A percentile compares a stretch with the other conserved stretches of the same genome.
Evolutionary conservation across 2,329 filamentous ascomycete genomes (phyloP).

Genomic region (Fusarium clavum): DNA sequence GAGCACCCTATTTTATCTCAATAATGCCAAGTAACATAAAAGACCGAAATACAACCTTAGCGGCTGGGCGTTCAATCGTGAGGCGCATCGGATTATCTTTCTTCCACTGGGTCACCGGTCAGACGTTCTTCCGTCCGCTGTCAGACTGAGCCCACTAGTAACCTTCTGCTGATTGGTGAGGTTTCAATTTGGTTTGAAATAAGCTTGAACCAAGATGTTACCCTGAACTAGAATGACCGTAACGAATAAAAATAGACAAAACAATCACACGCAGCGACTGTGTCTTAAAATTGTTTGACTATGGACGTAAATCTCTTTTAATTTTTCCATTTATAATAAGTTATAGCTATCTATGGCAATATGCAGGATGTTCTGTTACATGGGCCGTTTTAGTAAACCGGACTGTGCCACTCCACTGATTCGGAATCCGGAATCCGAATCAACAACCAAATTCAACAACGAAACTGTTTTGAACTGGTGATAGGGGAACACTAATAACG

Average conservation of each 20-base stretch:
- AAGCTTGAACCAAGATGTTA: not conserved
- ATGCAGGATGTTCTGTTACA: too few relatives aligned
- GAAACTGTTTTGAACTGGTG: too few relatives aligned
- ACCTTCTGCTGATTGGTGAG: not conserved
- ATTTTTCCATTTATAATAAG: too few relatives aligned
- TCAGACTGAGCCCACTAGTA: too few relatives aligned
- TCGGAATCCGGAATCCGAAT: too few relatives aligned
- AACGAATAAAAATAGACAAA: not conserved
- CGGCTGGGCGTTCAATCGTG: not conserved
- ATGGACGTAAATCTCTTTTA: too few relatives aligned
- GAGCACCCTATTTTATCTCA: not conserved
- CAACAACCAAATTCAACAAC: too few relatives aligned
- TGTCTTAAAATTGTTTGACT: accelerated
- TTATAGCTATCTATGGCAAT: too few relatives aligned
- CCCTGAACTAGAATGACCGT: not conserved
- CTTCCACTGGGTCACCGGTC: accelerated
- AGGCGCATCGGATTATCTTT: not conserved
- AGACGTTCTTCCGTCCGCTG: not conserved
- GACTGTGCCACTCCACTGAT: too few relatives aligned
- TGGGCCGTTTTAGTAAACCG: too few relatives aligned
- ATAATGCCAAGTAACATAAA: not conserved
- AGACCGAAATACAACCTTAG: not conserved
- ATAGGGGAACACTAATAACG: too few relatives aligned
- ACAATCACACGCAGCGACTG: not conserved
- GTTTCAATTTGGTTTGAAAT: too few relatives aligned